These are phyloP conservation scores for Wallacemonas sp. DNA, from an alignment of 208 protist species.

Conservation along the genomic window DNA sequence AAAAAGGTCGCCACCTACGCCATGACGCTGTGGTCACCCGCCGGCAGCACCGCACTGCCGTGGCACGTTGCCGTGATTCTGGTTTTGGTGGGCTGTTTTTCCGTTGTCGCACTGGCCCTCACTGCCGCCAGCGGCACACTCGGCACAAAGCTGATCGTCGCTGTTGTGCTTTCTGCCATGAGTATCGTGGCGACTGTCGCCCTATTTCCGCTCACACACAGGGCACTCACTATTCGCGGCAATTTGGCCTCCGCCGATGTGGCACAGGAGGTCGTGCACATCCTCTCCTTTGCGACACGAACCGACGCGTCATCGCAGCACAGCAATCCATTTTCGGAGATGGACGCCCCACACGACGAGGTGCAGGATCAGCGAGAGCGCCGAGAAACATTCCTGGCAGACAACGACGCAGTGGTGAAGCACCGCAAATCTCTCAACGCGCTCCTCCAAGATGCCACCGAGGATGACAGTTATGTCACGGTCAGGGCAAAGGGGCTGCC, in stretches of 20 bases:
- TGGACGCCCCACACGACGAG: conserved; percentile 12
- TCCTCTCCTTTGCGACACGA: neutral
- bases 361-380: neutral
- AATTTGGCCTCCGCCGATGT: neutral
- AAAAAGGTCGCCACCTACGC: conserved; percentile 19
- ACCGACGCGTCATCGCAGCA: neutral
- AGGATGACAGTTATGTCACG: conserved; percentile 47
- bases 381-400: neutral
- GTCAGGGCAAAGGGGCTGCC: conserved; percentile 37
- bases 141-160: conserved; percentile 16
- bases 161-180: conserved; percentile 24
- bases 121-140: conserved; percentile 17
- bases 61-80: conserved; percentile 21
- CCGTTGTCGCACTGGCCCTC: conserved; percentile 21
- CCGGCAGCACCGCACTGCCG: conserved; percentile 17
- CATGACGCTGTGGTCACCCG: conserved; percentile 21
- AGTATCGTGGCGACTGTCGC: conserved; percentile 16
- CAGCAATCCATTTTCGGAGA: conserved; percentile 24
- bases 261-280: conserved; percentile 7
- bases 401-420: conserved; percentile 21
- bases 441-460: conserved; percentile 45
- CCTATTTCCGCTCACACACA: conserved; percentile 31
- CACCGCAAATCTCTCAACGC: conserved; percentile 32
- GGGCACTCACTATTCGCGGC: neutral
- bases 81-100: conserved; percentile 15